phyloP scores from a whole-genome alignment of 1,284 basidiomycete species.

The Thelephora terrestris region DNA sequence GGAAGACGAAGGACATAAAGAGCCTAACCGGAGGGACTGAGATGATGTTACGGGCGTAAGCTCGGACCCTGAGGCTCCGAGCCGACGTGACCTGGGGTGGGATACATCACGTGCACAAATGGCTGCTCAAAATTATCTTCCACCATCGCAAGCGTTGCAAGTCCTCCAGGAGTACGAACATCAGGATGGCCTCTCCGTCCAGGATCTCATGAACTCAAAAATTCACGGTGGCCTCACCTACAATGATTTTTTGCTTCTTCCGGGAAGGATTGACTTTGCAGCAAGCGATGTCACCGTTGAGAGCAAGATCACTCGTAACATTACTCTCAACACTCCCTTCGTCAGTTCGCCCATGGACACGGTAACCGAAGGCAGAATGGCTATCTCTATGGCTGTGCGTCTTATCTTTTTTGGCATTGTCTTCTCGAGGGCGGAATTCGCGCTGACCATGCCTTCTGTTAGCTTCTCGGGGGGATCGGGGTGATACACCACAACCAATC shows the following conservation, averaged over 20 bases:
- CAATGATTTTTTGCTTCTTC: slow-evolving; percentile 88
- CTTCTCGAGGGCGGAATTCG: background rate
- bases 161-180: slow-evolving; percentile 66
- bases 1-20: no score
- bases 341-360: slow-evolving; percentile 99
- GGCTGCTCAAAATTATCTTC: slow-evolving; percentile 32
- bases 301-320: slow-evolving; percentile 85
- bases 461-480: slow-evolving; percentile 94
- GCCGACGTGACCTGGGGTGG: no score
- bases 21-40: no score
- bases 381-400: slow-evolving; percentile 85
- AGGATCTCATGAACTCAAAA: slow-evolving; percentile 85
- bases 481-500: slow-evolving; percentile 98
- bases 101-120: no score
- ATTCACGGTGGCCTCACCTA: slow-evolving; percentile 93
- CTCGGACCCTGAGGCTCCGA: no score
- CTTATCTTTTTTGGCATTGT: slow-evolving; percentile 6
- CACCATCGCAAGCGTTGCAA: slow-evolving; percentile 58
- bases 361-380: slow-evolving; percentile 96
- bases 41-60: no score
- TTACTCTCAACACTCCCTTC: slow-evolving; percentile 92
- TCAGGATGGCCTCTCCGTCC: slow-evolving; percentile 80
- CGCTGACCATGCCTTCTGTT: slow-evolving; percentile 15
- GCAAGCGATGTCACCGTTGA: slow-evolving; percentile 79
- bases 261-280: slow-evolving; percentile 95